phyloP scores from a whole-genome alignment of 257 asterid species.

The Solanum gracilifrons region DNA sequence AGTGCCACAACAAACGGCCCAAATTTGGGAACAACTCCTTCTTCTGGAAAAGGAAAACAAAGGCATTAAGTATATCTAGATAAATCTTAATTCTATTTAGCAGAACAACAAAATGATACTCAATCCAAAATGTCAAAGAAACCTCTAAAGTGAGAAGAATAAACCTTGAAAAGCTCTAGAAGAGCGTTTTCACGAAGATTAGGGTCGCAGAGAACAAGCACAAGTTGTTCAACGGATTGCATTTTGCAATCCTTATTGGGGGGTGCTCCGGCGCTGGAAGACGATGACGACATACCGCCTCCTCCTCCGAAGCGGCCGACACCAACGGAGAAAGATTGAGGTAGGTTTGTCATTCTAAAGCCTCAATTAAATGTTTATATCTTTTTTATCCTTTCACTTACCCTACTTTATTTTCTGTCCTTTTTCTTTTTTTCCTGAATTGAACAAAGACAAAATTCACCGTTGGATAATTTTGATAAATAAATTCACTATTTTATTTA shows the following conservation, averaged over 20 bases:
- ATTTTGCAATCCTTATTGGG: slow-evolving; percentile 45
- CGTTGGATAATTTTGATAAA: background rate
- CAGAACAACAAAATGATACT: background rate
- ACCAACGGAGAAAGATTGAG: slow-evolving; percentile 24
- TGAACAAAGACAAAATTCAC: background rate
- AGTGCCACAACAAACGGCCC: slow-evolving; percentile 23
- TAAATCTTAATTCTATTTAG: background rate
- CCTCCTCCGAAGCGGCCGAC: slow-evolving; percentile 8
- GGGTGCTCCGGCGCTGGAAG: slow-evolving; percentile 4
- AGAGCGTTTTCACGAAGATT: slow-evolving; percentile 17
- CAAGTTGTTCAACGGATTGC: slow-evolving; percentile 41
- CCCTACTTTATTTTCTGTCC: background rate
- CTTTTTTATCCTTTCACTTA: background rate
- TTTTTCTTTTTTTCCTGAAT: background rate
- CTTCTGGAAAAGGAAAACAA: slow-evolving; percentile 2
- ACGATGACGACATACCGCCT: background rate
- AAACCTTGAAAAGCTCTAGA: slow-evolving; percentile 10
- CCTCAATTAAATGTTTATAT: background rate
- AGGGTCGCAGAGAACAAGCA: slow-evolving; percentile 10
- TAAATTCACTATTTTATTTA: background rate
- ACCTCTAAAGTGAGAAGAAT: background rate
- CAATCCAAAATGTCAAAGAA: background rate
- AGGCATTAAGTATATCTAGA: background rate
- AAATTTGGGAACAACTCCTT: slow-evolving; percentile 3
- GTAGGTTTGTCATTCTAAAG: slow-evolving; percentile 22